Evolutionary conservation across 140 eudicot species (phyloP), one percentile per base, ranked within the genome.

Genomic region (Ambrosia hybrid): DNA sequence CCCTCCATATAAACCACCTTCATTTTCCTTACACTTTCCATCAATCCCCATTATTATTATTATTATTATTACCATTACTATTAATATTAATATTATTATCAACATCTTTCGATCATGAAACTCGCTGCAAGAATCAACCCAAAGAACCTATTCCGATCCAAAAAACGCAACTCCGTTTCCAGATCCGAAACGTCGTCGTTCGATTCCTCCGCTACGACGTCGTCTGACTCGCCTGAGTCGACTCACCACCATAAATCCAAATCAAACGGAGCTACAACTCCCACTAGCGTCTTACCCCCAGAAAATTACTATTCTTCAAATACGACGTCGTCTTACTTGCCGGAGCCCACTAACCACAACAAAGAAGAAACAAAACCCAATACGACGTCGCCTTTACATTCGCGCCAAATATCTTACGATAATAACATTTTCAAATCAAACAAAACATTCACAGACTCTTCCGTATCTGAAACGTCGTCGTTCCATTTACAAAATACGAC

Each of bases 261-360:
- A 60, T 34, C 80, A 6, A 60, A 57, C 51, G 87, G 85, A 6
- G 34, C 39, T 0, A 57, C 78, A 0, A 86, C 96, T 2, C 96
- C 96, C 0, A 89, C 86, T 1, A 89, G 88, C 88, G 95, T 85
- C 3, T 53, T 87, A 9, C 85, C 90, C 5, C 26, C 26, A 21
- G 14, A 76, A 0, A 65, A 38, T 21, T 21, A 21, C 26, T 21
- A 21, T 21, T 21, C 26, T 21, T 21, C 26, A 21, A 21, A 21
- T 21, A 21, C 26, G 26, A 21, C 26, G 26, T 21, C 26, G 26
- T 21, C 1, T 21, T 0, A 21, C 26, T 21, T 1, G 26, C 26
- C 26, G 1, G 26, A 21, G 26, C 26, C 26, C 26, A 21, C 26
- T 21, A 21, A 21, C 26, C 0, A 21, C 26, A 21, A 21, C 26